Evolutionary conservation across 345 rosid species (phyloP), one percentile per base, ranked within the genome.

Genomic region (Lumnitzera racemosa): DNA sequence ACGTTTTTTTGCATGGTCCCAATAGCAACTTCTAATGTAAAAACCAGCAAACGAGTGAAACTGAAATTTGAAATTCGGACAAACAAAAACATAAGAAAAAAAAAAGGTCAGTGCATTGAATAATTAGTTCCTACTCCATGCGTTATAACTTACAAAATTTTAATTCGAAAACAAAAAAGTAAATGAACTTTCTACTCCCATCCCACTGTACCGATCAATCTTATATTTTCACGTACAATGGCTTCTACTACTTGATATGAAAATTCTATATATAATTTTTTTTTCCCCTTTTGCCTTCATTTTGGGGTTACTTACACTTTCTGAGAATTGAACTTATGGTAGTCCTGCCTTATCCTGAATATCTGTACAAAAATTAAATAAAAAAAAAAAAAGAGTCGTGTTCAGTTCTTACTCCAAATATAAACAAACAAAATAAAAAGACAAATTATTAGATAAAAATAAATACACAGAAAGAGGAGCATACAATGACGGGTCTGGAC

Each of bases 301-400:
- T 17, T n/a, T 46, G 47, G 17, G 27, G 53, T 12, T 55, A 58
- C 97, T 85, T 58, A 94, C 99, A 71, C 71, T 72, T 86, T 94
- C 61, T 85, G 97, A 5, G 87, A 87, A 74, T 68, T 78, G 65
- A 88, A 65, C 80, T 94, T 94, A 47, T 84, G 92, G 72, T 86
- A 88, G 54, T 90, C 96, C 72, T 90, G 90, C 73, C 90, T 94
- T 13, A 90, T 79, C 52, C 99, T 85, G 51, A 90, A 94, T 61
- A 94, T 70, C 99, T 94, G 78, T 57, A 55, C 5, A 27, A 27
- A 27, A 27, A 27, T 27, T 27, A 27, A 27, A 27, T 3, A 69
- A 47, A 23, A 47, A 36, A 51, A 27, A 51, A 13, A 49, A 49
- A 6, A 61, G 20, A 12, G 16, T 58, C 36, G 36, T 2, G 10